Conservation (phyloP, 345 rosid genomes). For the Turritis glabra region DNA sequence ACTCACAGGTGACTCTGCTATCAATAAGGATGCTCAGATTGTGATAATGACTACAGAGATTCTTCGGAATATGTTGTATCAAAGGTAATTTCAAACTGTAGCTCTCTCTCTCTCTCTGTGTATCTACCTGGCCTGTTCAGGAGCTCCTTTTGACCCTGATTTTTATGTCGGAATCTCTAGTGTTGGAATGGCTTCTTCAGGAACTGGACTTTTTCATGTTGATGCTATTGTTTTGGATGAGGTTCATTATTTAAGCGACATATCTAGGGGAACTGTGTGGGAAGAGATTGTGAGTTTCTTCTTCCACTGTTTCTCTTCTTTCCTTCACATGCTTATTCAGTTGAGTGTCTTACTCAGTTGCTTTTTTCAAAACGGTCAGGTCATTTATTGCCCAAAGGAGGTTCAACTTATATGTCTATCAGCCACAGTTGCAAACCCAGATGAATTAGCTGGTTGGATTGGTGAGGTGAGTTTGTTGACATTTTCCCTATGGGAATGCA, state of each 20-base stretch:
- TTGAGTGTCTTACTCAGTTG: not conserved
- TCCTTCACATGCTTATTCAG: not conserved
- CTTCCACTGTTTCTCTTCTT: not conserved
- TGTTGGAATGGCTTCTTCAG: conserved; percentile 86
- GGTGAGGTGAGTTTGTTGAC: conserved; percentile 58
- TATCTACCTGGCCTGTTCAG: not conserved
- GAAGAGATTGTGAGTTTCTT: conserved; percentile 77
- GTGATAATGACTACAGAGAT: conserved; percentile 96
- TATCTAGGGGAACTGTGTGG: conserved; percentile 97
- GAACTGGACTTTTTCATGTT: conserved; percentile 82
- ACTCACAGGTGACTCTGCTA: conserved; percentile 87
- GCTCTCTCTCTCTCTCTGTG: not conserved
- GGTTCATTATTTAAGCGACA: conserved; percentile 97
- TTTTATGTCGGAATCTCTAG: conserved; percentile 40
- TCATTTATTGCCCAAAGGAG: conserved; percentile 89
- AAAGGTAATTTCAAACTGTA: conserved; percentile 53
- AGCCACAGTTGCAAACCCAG: conserved; percentile 95
- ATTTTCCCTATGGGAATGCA: not conserved
- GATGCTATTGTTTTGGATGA: conserved; percentile 93
- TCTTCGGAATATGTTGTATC: conserved; percentile 92
- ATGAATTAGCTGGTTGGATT: conserved; percentile 97
- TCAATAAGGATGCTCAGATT: conserved; percentile 85
- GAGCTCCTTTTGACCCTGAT: not conserved
- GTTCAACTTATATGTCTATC: conserved; percentile 91
- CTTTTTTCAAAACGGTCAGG: conserved; percentile 46